phyloP scores from a whole-genome alignment of 2,329 filamentous ascomycete species.

The Claviceps arundinis region DNA sequence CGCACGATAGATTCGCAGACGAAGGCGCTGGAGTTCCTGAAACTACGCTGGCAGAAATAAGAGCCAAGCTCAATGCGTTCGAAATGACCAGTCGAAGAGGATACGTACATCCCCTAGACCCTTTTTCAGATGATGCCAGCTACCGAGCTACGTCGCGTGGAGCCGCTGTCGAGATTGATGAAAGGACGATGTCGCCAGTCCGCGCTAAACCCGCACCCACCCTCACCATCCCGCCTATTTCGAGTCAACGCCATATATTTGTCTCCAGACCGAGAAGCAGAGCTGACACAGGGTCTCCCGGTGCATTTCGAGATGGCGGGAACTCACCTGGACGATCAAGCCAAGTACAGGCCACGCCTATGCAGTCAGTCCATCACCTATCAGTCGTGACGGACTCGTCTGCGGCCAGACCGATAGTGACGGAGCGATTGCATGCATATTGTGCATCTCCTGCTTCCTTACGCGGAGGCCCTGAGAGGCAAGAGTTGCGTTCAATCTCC shows the following conservation, averaged over 20 bases:
- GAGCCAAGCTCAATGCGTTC: slow-evolving; percentile 37
- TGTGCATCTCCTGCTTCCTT: neutral
- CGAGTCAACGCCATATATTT: slow-evolving; percentile 32
- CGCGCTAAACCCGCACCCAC: slow-evolving; percentile 28
- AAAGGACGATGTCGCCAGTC: slow-evolving; percentile 5
- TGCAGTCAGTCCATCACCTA: slow-evolving; percentile 36
- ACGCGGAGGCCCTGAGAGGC: neutral
- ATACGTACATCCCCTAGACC: slow-evolving; percentile 35
- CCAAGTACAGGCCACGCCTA: slow-evolving; percentile 30
- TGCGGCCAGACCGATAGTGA: neutral
- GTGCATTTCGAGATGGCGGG: neutral
- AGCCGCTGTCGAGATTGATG: slow-evolving; percentile 1
- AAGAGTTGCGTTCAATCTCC: neutral
- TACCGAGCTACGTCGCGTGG: slow-evolving; percentile 7
- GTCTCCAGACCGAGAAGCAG: slow-evolving; percentile 16
- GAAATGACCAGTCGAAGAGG: slow-evolving; percentile 37
- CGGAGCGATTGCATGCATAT: slow-evolving; percentile 1
- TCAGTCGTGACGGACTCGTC: slow-evolving; percentile 39
- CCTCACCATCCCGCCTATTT: slow-evolving; percentile 38
- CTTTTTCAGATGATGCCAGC: slow-evolving; percentile 24
- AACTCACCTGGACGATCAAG: neutral
- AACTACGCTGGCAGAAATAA: slow-evolving; percentile 21
- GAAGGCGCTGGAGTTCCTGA: slow-evolving; percentile 21
- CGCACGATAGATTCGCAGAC: slow-evolving; percentile 24
- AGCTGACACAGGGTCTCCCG: slow-evolving; percentile 4